A percentile compares a stretch with the other conserved stretches of the same genome.
Evolutionary conservation across 2,329 filamentous ascomycete genomes (phyloP).

Genomic region (Emmonsiellopsis sp.): DNA sequence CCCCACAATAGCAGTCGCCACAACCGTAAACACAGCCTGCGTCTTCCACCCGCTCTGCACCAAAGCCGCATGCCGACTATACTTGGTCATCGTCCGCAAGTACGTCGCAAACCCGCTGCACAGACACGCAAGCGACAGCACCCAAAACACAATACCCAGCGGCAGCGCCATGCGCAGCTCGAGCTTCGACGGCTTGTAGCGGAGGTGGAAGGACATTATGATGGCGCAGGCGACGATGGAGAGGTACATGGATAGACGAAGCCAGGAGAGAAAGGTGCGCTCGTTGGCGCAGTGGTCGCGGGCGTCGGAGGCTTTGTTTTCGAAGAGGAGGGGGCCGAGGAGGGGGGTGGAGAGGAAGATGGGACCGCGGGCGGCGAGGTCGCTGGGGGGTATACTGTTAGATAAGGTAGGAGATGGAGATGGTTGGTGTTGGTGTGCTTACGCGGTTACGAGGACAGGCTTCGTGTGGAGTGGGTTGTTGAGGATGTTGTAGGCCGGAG

Average conservation of each 20-base stretch:
- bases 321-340: constrained; percentile 54
- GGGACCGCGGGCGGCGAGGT: constrained; percentile 24
- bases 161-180: constrained; percentile 74
- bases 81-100: constrained; percentile 71
- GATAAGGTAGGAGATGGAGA: neutral
- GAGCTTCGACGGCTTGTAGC: constrained; percentile 56
- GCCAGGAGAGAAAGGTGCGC: constrained; percentile 77
- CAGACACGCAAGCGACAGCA: constrained; percentile 68
- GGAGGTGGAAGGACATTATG: constrained; percentile 86
- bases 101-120: constrained; percentile 77
- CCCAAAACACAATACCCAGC: constrained; percentile 81
- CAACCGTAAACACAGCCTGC: constrained; percentile 56
- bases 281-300: constrained; percentile 60
- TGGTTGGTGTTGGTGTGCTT: constrained; percentile 12
- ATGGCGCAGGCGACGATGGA: constrained; percentile 84
- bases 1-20: constrained; percentile 35
- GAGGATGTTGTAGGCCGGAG: constrained; percentile 40
- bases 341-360: constrained; percentile 47
- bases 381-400: constrained; percentile 14
- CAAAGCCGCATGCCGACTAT: constrained; percentile 66
- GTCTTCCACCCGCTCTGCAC: constrained; percentile 94
- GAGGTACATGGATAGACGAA: constrained; percentile 84
- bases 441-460: constrained; percentile 44
- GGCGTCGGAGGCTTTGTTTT: constrained; percentile 58
- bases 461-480: constrained; percentile 41